Evolutionary conservation across 345 rosid species (phyloP), one percentile per base, ranked within the genome.

Genomic region (Eucalyptus cloeziana): DNA sequence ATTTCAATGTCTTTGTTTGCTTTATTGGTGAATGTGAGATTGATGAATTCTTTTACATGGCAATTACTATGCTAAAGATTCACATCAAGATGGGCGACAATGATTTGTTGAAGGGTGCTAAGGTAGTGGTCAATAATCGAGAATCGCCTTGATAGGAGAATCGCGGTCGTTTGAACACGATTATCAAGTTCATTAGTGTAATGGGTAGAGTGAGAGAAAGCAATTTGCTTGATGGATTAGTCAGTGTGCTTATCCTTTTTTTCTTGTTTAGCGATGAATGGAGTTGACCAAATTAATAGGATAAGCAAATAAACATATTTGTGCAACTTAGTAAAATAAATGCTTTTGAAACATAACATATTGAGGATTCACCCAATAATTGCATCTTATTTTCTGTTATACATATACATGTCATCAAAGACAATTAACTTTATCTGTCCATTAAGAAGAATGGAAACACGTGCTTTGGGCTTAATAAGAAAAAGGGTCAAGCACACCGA

Each of bases 81-180:
- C 5, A 0, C 1, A 54, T 0, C 1, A 54, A 54, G 25, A 54
- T 54, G 60, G 60, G 4, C 5, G 2, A 54, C 4, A 8, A 54
- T 54, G 60, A 54, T 54, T 54, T 54, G 60, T 54, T 54, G 60
- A 21, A 54, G 25, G 10, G 60, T 54, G 60, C 0, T 54, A 1
- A 40, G 60, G 60, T 54, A 21, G 10, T 7, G 25, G 60, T 54
- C 2, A 25, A 54, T 21, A 54, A 51, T 51, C 54, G 8, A 0
- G 22, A 51, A 51, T 51, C 54, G 3, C 21, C 54, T 16, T 51
- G 54, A 51, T 51, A 16, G 54, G 22, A 51, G 54, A 51, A 16
- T 16, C 21, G 21, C 8, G 3, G 1, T 16, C 54, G 8, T 51
- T 51, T 51, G 54, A 51, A 51, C 54, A 51, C 4, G 8, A 54